These are phyloP conservation scores for Lactifluus piperatus DNA, from an alignment of 768 basidiomycete genomes.

Conservation along the genomic window DNA sequence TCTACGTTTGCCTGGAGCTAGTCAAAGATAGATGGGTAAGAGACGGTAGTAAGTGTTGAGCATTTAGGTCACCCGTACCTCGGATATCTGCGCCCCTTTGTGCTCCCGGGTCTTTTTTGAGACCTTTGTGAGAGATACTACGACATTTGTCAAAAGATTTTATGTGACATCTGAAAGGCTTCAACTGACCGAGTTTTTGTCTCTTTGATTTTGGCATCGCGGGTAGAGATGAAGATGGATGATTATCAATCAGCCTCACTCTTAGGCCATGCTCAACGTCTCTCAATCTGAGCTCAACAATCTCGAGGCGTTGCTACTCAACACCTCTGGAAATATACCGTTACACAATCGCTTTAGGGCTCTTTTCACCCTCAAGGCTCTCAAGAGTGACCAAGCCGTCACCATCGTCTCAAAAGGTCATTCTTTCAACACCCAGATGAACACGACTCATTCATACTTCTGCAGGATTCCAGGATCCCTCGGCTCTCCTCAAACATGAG, in stretches of 20 bases:
- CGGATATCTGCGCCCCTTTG: slow-evolving; percentile 74
- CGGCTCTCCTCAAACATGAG: slow-evolving; percentile 92
- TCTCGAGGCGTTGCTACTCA: slow-evolving; percentile 74
- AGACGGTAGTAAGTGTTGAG: background rate
- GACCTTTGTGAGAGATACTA: slow-evolving; percentile 92
- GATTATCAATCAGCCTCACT: slow-evolving; percentile 7
- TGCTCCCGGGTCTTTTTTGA: slow-evolving; percentile 87
- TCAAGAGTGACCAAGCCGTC: slow-evolving; percentile 73
- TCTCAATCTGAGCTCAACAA: slow-evolving; percentile 47
- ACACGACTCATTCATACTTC: background rate
- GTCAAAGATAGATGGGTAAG: slow-evolving; percentile 4
- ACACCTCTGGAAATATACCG: slow-evolving; percentile 57
- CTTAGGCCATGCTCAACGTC: slow-evolving; percentile 23
- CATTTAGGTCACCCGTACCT: slow-evolving; percentile 38
- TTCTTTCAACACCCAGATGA: background rate
- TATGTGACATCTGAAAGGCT: background rate
- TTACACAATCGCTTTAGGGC: slow-evolving; percentile 86
- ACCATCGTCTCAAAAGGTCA: slow-evolving; percentile 78
- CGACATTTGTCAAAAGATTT: slow-evolving; percentile 16
- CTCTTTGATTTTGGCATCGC: slow-evolving; percentile 86
- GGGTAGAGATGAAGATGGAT: slow-evolving; percentile 8
- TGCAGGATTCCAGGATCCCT: slow-evolving; percentile 76
- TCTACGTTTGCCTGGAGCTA: slow-evolving; percentile 79
- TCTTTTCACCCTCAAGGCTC: slow-evolving; percentile 83
- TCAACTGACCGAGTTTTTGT: slow-evolving; percentile 68